Evolutionary conservation across 2,329 filamentous ascomycete genomes (phyloP).

Genomic region (Keithomyces neogunnii): DNA sequence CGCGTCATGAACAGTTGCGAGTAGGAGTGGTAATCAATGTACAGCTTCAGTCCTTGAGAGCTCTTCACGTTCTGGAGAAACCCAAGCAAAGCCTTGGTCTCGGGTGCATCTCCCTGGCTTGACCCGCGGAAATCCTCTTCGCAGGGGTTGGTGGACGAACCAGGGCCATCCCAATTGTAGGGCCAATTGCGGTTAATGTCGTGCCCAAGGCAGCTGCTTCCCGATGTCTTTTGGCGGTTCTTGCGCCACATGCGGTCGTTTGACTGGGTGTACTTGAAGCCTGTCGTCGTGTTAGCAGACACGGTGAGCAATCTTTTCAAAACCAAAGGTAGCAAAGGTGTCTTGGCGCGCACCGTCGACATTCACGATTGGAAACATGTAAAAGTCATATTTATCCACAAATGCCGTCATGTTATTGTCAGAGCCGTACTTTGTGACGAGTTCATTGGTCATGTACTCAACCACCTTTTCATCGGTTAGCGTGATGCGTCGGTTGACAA

Average conservation of each 20-base stretch:
- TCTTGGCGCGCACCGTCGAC: constrained; percentile 39
- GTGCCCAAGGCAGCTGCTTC: constrained; percentile 37
- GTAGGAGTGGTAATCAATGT: constrained; percentile 59
- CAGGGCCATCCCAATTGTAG: constrained; percentile 40
- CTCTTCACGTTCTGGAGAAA: constrained; percentile 24
- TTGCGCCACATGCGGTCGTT: constrained; percentile 54
- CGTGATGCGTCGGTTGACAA: not conserved
- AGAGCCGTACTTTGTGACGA: constrained; percentile 37
- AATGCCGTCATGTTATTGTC: constrained; percentile 30
- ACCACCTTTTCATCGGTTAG: constrained; percentile 20
- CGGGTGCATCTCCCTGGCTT: constrained; percentile 37
- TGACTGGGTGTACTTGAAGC: constrained; percentile 51
- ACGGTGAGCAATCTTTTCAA: too few species aligned
- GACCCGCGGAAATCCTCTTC: constrained; percentile 37
- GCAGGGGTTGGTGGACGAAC: constrained; percentile 44
- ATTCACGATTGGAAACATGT: constrained; percentile 55
- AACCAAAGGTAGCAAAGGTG: too few species aligned
- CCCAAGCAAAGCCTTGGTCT: constrained; percentile 38
- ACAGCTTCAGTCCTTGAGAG: constrained; percentile 46
- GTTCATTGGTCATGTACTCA: constrained; percentile 44
- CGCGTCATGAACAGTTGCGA: constrained; percentile 51
- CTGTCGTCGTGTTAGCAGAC: constrained; percentile 21
- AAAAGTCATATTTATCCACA: constrained; percentile 57
- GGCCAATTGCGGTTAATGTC: constrained; percentile 57
- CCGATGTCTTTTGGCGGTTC: constrained; percentile 38